Base-by-base conservation (phyloP, 1,139 yeast genomes). In the Diutina pseudorugosa region DNA sequence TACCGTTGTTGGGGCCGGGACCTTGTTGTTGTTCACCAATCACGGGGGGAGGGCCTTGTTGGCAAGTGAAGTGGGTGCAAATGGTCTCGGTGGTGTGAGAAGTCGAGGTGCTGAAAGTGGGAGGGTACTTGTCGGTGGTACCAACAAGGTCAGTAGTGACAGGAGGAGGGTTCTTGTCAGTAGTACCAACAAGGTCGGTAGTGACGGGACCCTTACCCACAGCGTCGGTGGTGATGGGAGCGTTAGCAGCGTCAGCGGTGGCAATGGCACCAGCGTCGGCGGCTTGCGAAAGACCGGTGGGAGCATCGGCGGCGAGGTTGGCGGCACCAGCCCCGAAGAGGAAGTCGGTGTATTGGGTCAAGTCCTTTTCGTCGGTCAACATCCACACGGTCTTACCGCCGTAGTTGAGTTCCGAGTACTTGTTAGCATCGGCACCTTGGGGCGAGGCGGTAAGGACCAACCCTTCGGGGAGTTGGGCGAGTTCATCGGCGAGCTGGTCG, bases 341-440 rank as follows among this genome's bases (percentile, higher is more conserved):
- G 16, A 43, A 21, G 30, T 21, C 47, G 19, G 47, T 21, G 30
- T 21, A 14, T 4, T 25, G 16, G 33, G 33, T 19, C 47, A 43
- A 43, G 19, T 25, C 47, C 12, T 12, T 9, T 43, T 43, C 27
- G 36, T 43, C 18, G 47, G 47, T 43, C 47, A 43, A 43, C 16
- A 43, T 25, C 47, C 47, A 43, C n/a, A 43, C 27, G 25, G 47
- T 43, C 11, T n/a, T 7, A n/a, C 47, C 47, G 12, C n/a, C 47
- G 23, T 43, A 25, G 33, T 25, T 25, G n/a, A 23, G 18, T 21
- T 20, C 3, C 9, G 33, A 23, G 47, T 43, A 43, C 33, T 43
- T 43, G 16, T 18, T 25, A n/a, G 30, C 47, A 3, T 42, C 36
- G 16, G 21, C 12, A 19, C 25, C 47, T 6, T 25, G n/a, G 14